Base-by-base conservation (phyloP, 1,284 basidiomycete genomes). In the Trametes versicolor region DNA sequence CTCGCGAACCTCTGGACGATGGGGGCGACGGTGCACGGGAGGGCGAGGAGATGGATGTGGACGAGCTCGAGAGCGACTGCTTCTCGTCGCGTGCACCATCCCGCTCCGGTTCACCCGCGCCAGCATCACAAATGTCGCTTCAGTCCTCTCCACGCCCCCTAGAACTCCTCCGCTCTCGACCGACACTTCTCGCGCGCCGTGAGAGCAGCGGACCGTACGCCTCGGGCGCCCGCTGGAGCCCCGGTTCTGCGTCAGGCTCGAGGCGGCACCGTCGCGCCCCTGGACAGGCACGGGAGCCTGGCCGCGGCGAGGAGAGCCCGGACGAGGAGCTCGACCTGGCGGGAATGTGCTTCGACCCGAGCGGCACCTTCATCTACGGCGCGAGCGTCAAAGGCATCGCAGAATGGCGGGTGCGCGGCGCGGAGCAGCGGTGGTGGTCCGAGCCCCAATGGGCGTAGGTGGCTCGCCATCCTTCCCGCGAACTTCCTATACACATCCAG, bases 271-370 rank as follows among this genome's bases (percentile, higher is more conserved):
- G 73, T 21, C 80, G 80, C 60, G 77, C 74, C 7, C 74, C 76
- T 36, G 67, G 58, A 7, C 27, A 54, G 34, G 13, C 52, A 23
- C 49, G 62, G 36, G 65, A 66, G 37, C 37, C 41, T 49, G 55
- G 47, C 57, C 43, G 57, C n/a, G 76, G 75, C 66, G 68, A 69
- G 54, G 64, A 41, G 52, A 61, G 48, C 17, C 50, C 25, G 32
- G 74, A 75, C 27, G 65, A 70, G 17, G 87, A 90, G 70, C 73
- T 87, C 54, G 89, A 94, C 72, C 78, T 93, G 53, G 90, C 90
- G 0, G 92, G 92, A 10, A 80, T 86, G 54, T 91, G 91, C 70
- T 93, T 93, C 71, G 92, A 93, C 75, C 90, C 91, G 17, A 80
- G 75, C 32, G 92, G 92, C 4, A 80, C 83, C 68, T 82, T 80